Base-by-base conservation (phyloP, 768 basidiomycete species). In the Cyathus striatus region DNA sequence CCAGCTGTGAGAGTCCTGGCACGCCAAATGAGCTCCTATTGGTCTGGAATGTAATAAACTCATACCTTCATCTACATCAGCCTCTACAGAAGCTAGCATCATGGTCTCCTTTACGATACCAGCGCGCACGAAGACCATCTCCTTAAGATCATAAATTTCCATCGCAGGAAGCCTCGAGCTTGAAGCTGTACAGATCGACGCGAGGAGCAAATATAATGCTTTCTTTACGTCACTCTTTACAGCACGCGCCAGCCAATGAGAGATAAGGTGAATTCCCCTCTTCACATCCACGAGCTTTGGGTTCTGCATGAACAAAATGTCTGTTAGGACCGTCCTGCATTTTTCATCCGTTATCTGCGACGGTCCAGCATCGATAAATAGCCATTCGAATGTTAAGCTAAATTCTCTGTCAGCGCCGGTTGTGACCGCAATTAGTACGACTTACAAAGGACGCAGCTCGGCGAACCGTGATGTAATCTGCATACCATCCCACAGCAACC, bases 1-100 rank as follows among this genome's bases (percentile, higher is more conserved):
- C 55, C n/a, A 85, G 55, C 1, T 48, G 44, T 16, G 50, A 48
- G 7, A 83, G 49, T 0, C 61, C 81, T 82, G 44, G 13, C n/a
- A n/a, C n/a, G 45, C 27, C n/a, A 20, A 10, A 12, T 32, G 34
- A 17, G 23, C 24, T n/a, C 23, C 6, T 36, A 3, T 18, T 33
- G 17, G 24, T 18, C 38, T 6, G 14, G 9, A 33, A 23, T 35
- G n/a, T 17, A 26, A 7, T 5, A 12, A 26, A 30, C 3, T 40
- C 38, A 23, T 44, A 72, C 75, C 73, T 59, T 71, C 53, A 18
- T 61, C 42, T 5, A 67, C 56, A 1, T 49, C 37, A 3, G 41
- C 41, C 0, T 60, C 44, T 3, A 63, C 48, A n/a, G 52, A 45
- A 1, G 43, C 49, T 1, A 62, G 57, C 3, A 64, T 50, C 32